phyloP scores from a whole-genome alignment of 305 asterid genomes.

The Fraxinus latifolia region DNA sequence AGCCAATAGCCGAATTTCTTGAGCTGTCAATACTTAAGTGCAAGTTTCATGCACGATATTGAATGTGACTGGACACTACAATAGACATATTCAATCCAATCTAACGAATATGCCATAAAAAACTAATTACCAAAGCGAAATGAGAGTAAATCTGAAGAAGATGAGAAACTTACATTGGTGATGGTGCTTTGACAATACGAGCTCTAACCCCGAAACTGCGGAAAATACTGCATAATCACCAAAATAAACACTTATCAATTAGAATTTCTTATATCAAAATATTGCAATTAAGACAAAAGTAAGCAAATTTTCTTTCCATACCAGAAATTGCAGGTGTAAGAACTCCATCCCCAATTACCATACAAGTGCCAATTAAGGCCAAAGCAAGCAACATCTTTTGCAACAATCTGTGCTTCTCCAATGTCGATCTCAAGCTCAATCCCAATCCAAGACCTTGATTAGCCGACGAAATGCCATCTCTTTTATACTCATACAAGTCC shows the following conservation, averaged over 20 bases:
- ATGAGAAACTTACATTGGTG: conserved; percentile 66
- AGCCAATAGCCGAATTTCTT: conserved; percentile 1
- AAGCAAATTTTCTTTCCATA: conserved; percentile 7
- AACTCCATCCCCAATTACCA: conserved; percentile 94
- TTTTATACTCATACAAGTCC: conserved; percentile 68
- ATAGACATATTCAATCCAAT: neutral
- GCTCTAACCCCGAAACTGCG: conserved; percentile 90
- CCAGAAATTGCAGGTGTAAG: conserved; percentile 93
- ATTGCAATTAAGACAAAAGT: neutral
- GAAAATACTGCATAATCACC: conserved; percentile 64
- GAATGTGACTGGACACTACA: neutral
- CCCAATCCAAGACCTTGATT: conserved; percentile 54
- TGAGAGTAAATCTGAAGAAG: conserved; percentile 12
- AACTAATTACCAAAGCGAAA: neutral
- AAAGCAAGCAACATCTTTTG: conserved; percentile 61
- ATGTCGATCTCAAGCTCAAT: conserved; percentile 52
- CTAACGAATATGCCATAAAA: neutral
- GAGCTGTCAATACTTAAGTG: neutral
- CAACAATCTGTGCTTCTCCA: conserved; percentile 56
- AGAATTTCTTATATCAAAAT: neutral
- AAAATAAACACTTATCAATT: conserved; percentile 16
- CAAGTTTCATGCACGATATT: neutral
- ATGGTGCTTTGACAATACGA: conserved; percentile 66
- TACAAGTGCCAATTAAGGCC: conserved; percentile 81
- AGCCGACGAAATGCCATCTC: conserved; percentile 47